A percentile compares a stretch with the other conserved stretches of the same genome.
Conservation (phyloP, 2,329 filamentous ascomycete species). For the Salinomyces thailandicus region DNA sequence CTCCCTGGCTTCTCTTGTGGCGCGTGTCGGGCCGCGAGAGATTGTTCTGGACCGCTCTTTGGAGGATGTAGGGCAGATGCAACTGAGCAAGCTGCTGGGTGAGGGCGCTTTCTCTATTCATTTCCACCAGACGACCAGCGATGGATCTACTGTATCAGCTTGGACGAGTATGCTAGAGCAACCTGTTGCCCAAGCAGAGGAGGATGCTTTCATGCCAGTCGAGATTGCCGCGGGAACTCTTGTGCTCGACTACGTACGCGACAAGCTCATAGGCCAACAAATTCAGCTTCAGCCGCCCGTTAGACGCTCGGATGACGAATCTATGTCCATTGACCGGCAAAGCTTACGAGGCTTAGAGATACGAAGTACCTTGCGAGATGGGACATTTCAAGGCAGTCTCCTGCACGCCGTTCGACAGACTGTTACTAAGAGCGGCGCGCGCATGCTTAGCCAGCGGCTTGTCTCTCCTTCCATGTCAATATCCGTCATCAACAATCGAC, state of each 20-base stretch:
- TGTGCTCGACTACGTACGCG: constrained; percentile 74
- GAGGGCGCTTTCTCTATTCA: constrained; percentile 56
- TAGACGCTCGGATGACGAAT: constrained; percentile 61
- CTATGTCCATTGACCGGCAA: constrained; percentile 86
- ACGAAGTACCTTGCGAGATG: constrained; percentile 72
- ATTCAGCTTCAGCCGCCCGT: constrained; percentile 77
- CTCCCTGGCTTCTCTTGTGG: constrained; percentile 67
- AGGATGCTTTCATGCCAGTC: constrained; percentile 49
- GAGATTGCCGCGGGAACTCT: constrained; percentile 71
- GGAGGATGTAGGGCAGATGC: constrained; percentile 36
- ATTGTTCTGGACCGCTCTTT: constrained; percentile 57
- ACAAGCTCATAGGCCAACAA: constrained; percentile 63
- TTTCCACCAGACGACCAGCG: constrained; percentile 46
- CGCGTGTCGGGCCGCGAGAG: constrained; percentile 74
- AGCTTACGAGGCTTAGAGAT: constrained; percentile 85
- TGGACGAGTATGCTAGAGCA: constrained; percentile 74
- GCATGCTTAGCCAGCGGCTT: constrained; percentile 76
- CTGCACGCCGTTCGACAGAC: constrained; percentile 83
- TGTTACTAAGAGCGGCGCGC: constrained; percentile 80
- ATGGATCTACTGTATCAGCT: constrained; percentile 42
- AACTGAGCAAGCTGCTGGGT: constrained; percentile 21
- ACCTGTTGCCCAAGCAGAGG: constrained; percentile 46
- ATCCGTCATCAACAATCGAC: constrained; percentile 62
- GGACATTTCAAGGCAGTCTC: constrained; percentile 68
- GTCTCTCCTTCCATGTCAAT: constrained; percentile 81